phyloP scores from a whole-genome alignment of 148 eudicot genomes.

The Fagopyrum homotropicum region DNA sequence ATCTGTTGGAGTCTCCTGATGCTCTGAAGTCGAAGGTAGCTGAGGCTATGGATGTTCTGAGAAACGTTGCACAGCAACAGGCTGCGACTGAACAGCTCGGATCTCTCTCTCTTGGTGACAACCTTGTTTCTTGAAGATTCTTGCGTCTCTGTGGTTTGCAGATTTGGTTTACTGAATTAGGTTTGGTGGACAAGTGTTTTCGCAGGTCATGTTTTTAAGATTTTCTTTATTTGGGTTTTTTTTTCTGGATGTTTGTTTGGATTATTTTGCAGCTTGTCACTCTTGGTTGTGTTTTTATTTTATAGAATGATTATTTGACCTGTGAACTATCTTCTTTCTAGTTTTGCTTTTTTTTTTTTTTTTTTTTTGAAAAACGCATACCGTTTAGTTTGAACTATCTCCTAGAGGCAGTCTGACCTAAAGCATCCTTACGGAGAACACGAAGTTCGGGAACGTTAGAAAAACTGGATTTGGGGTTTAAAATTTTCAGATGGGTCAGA shows the following conservation, averaged over 20 bases:
- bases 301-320: background rate
- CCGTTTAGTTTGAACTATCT: too few relatives aligned
- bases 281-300: background rate
- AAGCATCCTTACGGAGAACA: too few relatives aligned
- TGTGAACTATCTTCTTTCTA: background rate
- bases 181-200: background rate
- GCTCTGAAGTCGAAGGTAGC: constrained; percentile 79
- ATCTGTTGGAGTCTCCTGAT: constrained; percentile 80
- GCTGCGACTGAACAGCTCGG: constrained; percentile 59
- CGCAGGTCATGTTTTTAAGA: background rate
- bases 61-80: constrained; percentile 62
- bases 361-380: too few relatives aligned
- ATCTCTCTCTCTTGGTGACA: constrained; percentile 56
- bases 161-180: background rate
- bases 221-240: background rate
- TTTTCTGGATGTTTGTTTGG: background rate
- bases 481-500: too few relatives aligned
- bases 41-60: constrained; percentile 82
- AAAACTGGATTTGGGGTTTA: too few relatives aligned
- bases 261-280: background rate
- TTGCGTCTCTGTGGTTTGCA: background rate
- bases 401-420: too few relatives aligned
- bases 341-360: too few relatives aligned
- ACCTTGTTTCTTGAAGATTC: constrained; percentile 35
- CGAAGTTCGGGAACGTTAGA: too few relatives aligned